Percentiles rank a stretch among this genome's conserved stretches.
phyloP scores from a whole-genome alignment of 768 basidiomycete genomes.

The Mycena vitilis region DNA sequence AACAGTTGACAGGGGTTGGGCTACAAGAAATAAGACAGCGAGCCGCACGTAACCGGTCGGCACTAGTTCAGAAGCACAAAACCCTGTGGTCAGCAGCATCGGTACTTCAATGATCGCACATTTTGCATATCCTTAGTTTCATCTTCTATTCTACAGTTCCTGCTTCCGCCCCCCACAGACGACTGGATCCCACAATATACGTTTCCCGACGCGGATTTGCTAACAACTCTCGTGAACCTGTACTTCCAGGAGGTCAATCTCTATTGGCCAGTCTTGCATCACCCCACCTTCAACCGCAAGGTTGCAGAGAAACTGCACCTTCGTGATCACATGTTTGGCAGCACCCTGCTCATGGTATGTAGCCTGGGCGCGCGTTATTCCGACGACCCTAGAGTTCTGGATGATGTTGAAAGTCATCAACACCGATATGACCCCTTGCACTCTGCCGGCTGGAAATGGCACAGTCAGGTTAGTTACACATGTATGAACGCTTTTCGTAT shows the following conservation, averaged over 20 bases:
- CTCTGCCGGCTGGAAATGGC: conserved; percentile 73
- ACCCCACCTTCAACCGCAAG: conserved; percentile 70
- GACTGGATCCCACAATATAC: conserved; percentile 43
- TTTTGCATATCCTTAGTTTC: too few relatives aligned
- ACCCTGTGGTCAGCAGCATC: conserved; percentile 63
- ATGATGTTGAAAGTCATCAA: conserved; percentile 44
- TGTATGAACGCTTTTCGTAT: neutral
- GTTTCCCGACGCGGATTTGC: conserved; percentile 68
- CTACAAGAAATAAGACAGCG: neutral
- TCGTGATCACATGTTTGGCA: conserved; percentile 57
- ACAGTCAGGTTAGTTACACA: conserved; percentile 42
- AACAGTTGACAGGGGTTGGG: conserved; percentile 14
- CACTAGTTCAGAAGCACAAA: conserved; percentile 49
- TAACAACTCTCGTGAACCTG: conserved; percentile 64
- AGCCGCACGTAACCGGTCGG: conserved; percentile 4
- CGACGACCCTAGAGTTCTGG: conserved; percentile 68
- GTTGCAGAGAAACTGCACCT: conserved; percentile 62
- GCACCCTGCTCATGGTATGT: conserved; percentile 41
- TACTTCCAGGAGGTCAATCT: conserved; percentile 60
- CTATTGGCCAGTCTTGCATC: conserved; percentile 76
- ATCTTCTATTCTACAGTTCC: conserved; percentile 10
- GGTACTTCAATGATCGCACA: too few relatives aligned
- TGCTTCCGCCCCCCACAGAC: conserved; percentile 37
- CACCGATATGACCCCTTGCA: conserved; percentile 23
- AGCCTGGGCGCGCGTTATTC: conserved; percentile 71